A percentile compares a stretch with the other conserved stretches of the same genome.
These are phyloP conservation scores for Halenospora varia DNA, from an alignment of 495 filamentous ascomycete species.

Conservation along the genomic window DNA sequence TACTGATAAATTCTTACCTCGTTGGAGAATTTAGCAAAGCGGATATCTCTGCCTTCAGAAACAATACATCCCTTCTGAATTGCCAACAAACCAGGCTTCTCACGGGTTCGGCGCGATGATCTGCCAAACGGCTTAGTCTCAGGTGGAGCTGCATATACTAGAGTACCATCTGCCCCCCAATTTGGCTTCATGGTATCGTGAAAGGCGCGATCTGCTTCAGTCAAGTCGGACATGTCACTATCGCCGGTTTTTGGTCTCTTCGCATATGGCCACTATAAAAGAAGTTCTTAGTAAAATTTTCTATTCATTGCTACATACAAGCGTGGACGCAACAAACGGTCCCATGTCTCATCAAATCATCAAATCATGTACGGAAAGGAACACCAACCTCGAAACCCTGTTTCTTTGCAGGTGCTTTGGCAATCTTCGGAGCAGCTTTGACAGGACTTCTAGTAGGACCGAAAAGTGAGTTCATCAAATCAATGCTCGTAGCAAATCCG, in stretches of 20 bases:
- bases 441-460: conserved; percentile 50
- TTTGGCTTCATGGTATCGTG: conserved; percentile 67
- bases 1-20: conserved; percentile 34
- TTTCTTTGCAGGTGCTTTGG: conserved; percentile 40
- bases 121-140: conserved; percentile 23
- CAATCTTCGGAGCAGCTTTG: too few relatives aligned
- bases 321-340: conserved; percentile 28
- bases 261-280: conserved; percentile 79
- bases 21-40: conserved; percentile 47
- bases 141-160: conserved; percentile 53
- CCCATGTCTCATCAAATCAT: conserved; percentile 7
- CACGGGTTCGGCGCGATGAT: conserved; percentile 32
- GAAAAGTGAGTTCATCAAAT: conserved; percentile 89
- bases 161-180: conserved; percentile 71
- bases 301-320: conserved; percentile 48
- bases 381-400: conserved; percentile 76
- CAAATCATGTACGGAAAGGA: conserved; percentile 33
- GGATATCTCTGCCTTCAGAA: conserved; percentile 43
- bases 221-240: conserved; percentile 42
- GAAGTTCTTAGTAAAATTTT: conserved; percentile 36
- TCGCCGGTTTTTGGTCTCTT: conserved; percentile 67
- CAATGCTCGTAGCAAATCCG: conserved; percentile 73
- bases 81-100: conserved; percentile 30
- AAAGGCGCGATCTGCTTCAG: conserved; percentile 51
- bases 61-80: conserved; percentile 34